These are phyloP conservation scores for Globisporangium canariense DNA, from an alignment of 352 stramenopile genomes.

Conservation along the genomic window DNA sequence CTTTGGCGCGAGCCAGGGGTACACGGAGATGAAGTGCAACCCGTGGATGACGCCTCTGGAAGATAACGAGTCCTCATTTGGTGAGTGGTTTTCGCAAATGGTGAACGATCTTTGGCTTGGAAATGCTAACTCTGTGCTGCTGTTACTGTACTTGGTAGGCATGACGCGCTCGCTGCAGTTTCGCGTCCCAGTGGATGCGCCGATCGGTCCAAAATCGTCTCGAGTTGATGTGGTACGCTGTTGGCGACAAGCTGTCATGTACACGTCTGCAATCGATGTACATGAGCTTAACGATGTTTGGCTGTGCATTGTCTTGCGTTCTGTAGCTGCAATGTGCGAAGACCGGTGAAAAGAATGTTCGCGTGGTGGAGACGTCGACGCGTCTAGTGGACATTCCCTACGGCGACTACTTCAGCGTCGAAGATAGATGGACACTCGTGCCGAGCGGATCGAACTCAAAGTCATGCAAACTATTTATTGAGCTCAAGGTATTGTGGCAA, in stretches of 20 bases:
- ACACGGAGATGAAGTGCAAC: constrained; percentile 72
- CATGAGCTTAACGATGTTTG: too few relatives aligned
- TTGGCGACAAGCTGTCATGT: neutral
- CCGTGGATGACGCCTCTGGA: constrained; percentile 55
- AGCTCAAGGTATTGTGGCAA: constrained; percentile 46
- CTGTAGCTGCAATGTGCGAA: constrained; percentile 67
- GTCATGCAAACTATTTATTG: constrained; percentile 66
- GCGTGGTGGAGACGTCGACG: constrained; percentile 73
- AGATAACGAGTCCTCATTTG: constrained; percentile 40
- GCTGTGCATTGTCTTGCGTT: neutral
- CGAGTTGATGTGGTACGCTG: constrained; percentile 66
- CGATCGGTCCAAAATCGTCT: constrained; percentile 79
- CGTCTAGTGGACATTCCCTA: constrained; percentile 83
- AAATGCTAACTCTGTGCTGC: neutral
- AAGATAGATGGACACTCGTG: constrained; percentile 79
- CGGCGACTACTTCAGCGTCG: constrained; percentile 85
- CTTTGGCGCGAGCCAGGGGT: constrained; percentile 55
- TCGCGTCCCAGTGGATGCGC: constrained; percentile 69
- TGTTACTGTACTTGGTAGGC: constrained; percentile 20
- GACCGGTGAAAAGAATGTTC: constrained; percentile 30
- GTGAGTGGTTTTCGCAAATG: neutral
- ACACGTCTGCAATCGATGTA: neutral
- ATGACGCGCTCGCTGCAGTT: constrained; percentile 73
- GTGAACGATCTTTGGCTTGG: neutral
- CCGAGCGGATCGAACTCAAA: constrained; percentile 33